Base-by-base conservation (phyloP, 148 eudicot species). In the Euryodendron excelsum region DNA sequence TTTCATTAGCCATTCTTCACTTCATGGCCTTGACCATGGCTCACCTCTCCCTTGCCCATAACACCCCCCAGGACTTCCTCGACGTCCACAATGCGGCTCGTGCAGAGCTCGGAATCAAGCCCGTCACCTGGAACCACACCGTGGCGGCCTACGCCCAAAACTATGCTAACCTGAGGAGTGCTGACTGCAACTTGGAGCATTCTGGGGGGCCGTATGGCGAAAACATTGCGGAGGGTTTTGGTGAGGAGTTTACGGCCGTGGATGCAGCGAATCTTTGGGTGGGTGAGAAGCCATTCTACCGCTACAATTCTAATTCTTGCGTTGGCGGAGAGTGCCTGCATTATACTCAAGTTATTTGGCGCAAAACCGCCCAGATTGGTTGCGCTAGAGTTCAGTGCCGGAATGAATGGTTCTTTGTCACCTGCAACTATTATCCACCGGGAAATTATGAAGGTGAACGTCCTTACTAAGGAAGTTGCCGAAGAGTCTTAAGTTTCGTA, bases 301-400 rank as follows among this genome's bases (percentile, higher is more conserved):
- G 80, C 77, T 65, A 80, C 66, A 18, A 12, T 4, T 59, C 80
- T 2, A 87, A 84, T 39, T 33, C 86, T 1, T 91, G 94, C 47
- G 69, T 65, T 17, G 87, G 82, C 0, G 86, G 69, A 8, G 72
- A 70, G 30, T 90, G 94, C 67, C 23, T 41, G 78, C 91, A 85
- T 62, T 90, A 90, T 47, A 88, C 89, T 21, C 89, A 88, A 66
- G 89, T 90, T 5, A 87, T 90, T 41, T 90, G 93, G 91, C 76
- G 79, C 31, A 70, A 88, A 9, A 59, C 88, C 0, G 52, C 28
- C 1, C 65, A 63, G 20, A 34, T 90, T n/a, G 93, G 93, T 10
- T 90, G 93, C 76, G 93, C 88, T 41, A 82, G 83, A 39, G 86
- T 79, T 71, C 52, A 52, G 44, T 88, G 93, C 63, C 39, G 28